These are phyloP conservation scores for Xylaria curta DNA, from an alignment of 495 filamentous ascomycete species.

Conservation along the genomic window DNA sequence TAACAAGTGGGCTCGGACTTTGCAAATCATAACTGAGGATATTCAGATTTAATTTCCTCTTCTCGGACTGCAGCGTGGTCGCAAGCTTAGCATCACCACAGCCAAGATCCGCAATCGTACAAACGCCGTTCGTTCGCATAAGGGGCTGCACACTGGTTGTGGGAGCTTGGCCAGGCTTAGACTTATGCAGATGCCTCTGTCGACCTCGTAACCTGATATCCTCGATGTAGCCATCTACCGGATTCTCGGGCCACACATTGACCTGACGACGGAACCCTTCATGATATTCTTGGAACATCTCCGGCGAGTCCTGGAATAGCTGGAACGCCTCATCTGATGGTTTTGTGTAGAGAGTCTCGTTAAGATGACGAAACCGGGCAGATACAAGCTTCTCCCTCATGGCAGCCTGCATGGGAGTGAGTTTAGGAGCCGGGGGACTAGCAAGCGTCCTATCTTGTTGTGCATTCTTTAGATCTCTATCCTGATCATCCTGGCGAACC, in stretches of 20 bases:
- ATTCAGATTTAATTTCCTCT: slow-evolving; percentile 47
- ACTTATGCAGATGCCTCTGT: slow-evolving; percentile 36
- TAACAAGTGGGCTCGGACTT: slow-evolving; percentile 71
- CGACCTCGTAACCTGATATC: slow-evolving; percentile 66
- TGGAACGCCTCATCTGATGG: slow-evolving; percentile 78
- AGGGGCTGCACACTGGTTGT: slow-evolving; percentile 39
- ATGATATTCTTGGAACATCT: slow-evolving; percentile 94
- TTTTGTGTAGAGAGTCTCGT: slow-evolving; percentile 93
- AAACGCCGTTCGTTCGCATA: slow-evolving; percentile 60
- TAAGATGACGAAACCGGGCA: slow-evolving; percentile 95
- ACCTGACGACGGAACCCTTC: slow-evolving; percentile 94
- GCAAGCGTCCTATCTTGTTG: slow-evolving; percentile 25
- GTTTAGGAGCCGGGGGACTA: slow-evolving; percentile 50
- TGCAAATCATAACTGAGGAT: slow-evolving; percentile 61
- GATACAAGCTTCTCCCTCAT: slow-evolving; percentile 94
- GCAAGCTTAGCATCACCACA: slow-evolving; percentile 70
- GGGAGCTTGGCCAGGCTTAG: slow-evolving; percentile 34
- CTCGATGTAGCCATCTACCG: slow-evolving; percentile 80
- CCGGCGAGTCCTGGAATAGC: slow-evolving; percentile 80
- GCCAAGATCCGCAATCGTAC: slow-evolving; percentile 78
- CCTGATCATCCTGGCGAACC: slow-evolving; percentile 28
- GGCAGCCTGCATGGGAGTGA: slow-evolving; percentile 89
- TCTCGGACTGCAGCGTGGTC: slow-evolving; percentile 68
- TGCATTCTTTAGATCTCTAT: slow-evolving; percentile 15
- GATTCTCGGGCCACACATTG: slow-evolving; percentile 93